Evolutionary conservation across 805 yeast species (phyloP), one percentile per base, ranked within the genome.

Genomic region (Scheffersomyces ergatensis): DNA sequence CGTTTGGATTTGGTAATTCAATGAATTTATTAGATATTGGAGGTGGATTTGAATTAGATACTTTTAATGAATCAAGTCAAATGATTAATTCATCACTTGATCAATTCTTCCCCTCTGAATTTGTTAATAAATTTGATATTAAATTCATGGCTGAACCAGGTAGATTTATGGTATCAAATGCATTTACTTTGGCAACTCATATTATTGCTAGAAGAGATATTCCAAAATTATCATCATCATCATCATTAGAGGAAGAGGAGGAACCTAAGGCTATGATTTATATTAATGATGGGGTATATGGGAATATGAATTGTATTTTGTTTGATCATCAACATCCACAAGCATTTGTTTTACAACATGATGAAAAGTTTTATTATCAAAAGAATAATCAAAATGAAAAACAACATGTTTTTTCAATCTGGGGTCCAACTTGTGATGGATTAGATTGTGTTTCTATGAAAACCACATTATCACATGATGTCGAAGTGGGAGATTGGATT

Each of bases 361-460:
- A 70, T 30, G 73, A 74, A 33, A 57, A 69, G 34, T 77, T 73
- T 57, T 62, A 63, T 45, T 76, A 72, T 50, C 46, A 43, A 12
- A 48, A 40, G n/a, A 38, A 40, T 35, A 9, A 21, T 7, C 41
- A 33, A 21, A 11, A 42, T 27, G 47, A 45, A 21, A 21, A 37
- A 24, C 44, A 42, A 29, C 54, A 61, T 47, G 61, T 60, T 33
- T 83, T 77, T 39, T 86, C 96, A 3, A 75, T 93, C 45, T 92
- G 99, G 99, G 99, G 99, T 5, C 99, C 98, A 34, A 92, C 98
- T 15, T 92, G 99, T 67, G 99, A 92, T 65, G 97, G 97, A 3
- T 72, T 92, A 47, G 99, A 92, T 62, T 85, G 95, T 61, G 79
- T 92, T 43, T 61, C 85, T 15, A 60, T 70, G 35, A 70, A 67